phyloP scores from a whole-genome alignment of 164 flowering plant species.

The Piper betle region DNA sequence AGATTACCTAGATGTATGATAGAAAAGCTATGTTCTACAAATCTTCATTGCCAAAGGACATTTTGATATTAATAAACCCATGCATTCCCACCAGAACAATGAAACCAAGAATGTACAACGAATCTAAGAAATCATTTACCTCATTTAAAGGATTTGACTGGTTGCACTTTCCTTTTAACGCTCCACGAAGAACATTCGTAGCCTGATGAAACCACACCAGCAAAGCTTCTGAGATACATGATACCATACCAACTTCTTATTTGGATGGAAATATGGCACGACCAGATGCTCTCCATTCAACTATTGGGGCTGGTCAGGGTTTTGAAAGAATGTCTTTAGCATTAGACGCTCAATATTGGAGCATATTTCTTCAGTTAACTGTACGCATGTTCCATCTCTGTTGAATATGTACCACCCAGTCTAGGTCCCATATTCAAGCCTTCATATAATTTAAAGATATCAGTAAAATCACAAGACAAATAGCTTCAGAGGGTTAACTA shows the following conservation, averaged over 20 bases:
- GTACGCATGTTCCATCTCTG: too few relatives aligned
- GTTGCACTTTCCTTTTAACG: constrained; percentile 46
- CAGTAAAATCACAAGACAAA: too few relatives aligned
- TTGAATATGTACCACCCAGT: constrained; percentile 71
- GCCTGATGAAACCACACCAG: constrained; percentile 55
- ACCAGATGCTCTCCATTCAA: constrained; percentile 49
- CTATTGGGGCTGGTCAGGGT: constrained; percentile 49
- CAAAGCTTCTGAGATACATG: constrained; percentile 26
- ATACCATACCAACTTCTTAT: constrained; percentile 27
- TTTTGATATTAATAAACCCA: neutral
- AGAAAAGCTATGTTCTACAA: neutral
- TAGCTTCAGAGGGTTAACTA: too few relatives aligned
- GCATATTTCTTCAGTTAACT: constrained; percentile 67
- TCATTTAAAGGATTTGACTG: constrained; percentile 29
- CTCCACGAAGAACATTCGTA: constrained; percentile 45
- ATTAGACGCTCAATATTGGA: constrained; percentile 36
- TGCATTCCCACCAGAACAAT: neutral
- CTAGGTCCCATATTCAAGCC: constrained; percentile 59
- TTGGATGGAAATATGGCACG: constrained; percentile 49
- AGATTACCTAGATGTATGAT: neutral
- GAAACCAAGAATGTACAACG: too few relatives aligned
- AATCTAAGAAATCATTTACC: too few relatives aligned
- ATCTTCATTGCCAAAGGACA: neutral
- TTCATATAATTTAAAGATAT: constrained; percentile 6
- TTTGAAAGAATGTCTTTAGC: constrained; percentile 51